A percentile compares a stretch with the other conserved stretches of the same genome.
These are phyloP conservation scores for Drechslerella dactyloides DNA, from an alignment of 2,329 filamentous ascomycete species.

Conservation along the genomic window DNA sequence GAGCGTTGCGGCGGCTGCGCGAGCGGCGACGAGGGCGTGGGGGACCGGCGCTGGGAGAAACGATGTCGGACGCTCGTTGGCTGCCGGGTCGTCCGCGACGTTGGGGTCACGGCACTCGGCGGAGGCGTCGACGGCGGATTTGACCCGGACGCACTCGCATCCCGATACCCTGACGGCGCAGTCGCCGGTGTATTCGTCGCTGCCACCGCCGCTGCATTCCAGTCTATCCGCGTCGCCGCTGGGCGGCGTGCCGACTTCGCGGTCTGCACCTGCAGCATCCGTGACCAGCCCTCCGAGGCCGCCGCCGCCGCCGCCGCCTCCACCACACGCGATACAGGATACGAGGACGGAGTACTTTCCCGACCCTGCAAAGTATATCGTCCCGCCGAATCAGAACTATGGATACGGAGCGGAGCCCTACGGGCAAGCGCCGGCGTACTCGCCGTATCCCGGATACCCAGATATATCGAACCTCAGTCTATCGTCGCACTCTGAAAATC, in stretches of 20 bases:
- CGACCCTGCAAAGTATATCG: conserved; percentile 33
- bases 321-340: background rate
- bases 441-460: conserved; percentile 31
- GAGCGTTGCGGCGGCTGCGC: conserved; percentile 56
- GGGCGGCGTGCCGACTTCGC: conserved; percentile 12
- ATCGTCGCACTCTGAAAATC: conserved; percentile 9
- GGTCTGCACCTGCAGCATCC: conserved; percentile 35
- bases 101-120: conserved; percentile 38
- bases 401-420: conserved; percentile 24
- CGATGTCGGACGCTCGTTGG: conserved; percentile 32
- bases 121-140: conserved; percentile 24
- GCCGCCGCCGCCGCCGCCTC: conserved; percentile 29
- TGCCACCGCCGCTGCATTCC: conserved; percentile 14
- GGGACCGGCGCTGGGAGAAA: conserved; percentile 55
- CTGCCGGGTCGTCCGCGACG: conserved; percentile 32
- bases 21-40: conserved; percentile 71
- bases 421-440: conserved; percentile 29
- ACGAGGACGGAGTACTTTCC: conserved; percentile 38
- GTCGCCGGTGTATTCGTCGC: conserved; percentile 24
- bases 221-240: conserved; percentile 30
- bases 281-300: conserved; percentile 22
- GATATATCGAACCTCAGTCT: conserved; percentile 38
- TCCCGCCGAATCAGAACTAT: conserved; percentile 30
- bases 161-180: conserved; percentile 21
- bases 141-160: conserved; percentile 37